Evolutionary conservation across 371 early-diverging fungal species (phyloP).

Genomic region (Mortierella sp.): DNA sequence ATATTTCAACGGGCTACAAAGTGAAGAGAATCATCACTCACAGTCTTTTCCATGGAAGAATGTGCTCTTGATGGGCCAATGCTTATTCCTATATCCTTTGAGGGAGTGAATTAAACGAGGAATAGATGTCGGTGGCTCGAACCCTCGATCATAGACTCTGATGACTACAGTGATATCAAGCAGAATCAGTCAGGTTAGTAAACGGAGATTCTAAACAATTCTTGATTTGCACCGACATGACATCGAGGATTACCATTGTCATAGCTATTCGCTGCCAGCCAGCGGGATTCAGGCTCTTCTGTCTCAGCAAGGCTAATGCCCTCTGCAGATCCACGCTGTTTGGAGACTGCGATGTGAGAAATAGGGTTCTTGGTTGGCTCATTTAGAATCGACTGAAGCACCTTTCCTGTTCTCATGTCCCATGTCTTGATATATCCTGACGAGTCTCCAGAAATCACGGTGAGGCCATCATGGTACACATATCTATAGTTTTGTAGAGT

Average conservation of each 20-base stretch:
- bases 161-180: constrained; percentile 61
- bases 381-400: constrained; percentile 63
- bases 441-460: constrained; percentile 85
- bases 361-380: constrained; percentile 80
- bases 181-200: constrained; percentile 47
- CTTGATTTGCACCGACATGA: not conserved
- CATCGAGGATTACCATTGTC: constrained; percentile 77
- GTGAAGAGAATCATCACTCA: constrained; percentile 40
- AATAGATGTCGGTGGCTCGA: constrained; percentile 74
- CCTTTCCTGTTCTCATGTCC: constrained; percentile 77
- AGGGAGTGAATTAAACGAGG: constrained; percentile 75
- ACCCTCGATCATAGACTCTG: constrained; percentile 86
- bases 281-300: constrained; percentile 82
- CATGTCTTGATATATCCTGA: constrained; percentile 83
- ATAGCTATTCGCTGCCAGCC: constrained; percentile 87
- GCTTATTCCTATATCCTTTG: constrained; percentile 88
- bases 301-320: constrained; percentile 51
- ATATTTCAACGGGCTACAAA: too few relatives aligned
- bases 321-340: constrained; percentile 49
- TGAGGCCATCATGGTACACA: constrained; percentile 76
- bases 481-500: constrained; percentile 45
- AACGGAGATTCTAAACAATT: constrained; percentile 21
- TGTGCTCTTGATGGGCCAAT: constrained; percentile 90
- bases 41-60: constrained; percentile 81
- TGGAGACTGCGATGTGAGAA: constrained; percentile 77